Conservation (phyloP, 345 rosid species). For the Eucalyptus sp. region DNA sequence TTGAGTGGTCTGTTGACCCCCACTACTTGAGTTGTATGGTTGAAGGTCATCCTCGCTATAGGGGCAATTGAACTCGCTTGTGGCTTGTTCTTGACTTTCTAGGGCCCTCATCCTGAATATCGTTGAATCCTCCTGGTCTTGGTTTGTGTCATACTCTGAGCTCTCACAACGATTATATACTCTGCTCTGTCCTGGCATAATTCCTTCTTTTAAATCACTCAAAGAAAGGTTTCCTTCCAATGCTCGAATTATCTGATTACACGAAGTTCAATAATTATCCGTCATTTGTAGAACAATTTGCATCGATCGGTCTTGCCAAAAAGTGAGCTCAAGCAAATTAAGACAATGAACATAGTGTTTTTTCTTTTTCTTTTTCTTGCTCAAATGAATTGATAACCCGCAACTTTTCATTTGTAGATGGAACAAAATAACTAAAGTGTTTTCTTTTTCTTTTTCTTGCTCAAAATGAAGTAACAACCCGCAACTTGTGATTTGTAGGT, state of each 20-base stretch:
- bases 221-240: constrained; percentile 62
- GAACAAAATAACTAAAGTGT: background rate
- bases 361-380: background rate
- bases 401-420: background rate
- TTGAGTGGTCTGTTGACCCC: constrained; percentile 29
- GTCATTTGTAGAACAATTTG: background rate
- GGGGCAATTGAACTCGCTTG: constrained; percentile 26
- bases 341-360: background rate
- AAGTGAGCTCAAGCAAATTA: background rate
- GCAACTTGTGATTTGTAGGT: too few relatives aligned
- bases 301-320: background rate
- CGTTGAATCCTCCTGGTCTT: constrained; percentile 59
- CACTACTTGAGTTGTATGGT: constrained; percentile 55
- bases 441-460: too few relatives aligned
- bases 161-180: constrained; percentile 32
- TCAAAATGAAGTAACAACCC: too few relatives aligned
- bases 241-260: constrained; percentile 60
- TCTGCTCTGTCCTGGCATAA: constrained; percentile 30
- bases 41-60: constrained; percentile 36
- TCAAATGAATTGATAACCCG: background rate
- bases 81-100: constrained; percentile 44
- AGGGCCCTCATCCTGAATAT: constrained; percentile 58
- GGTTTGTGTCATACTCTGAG: constrained; percentile 44
- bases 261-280: background rate
- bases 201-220: constrained; percentile 50